phyloP scores from a whole-genome alignment of 1,284 basidiomycete species.

The Leccinum pseudoinsigne region DNA sequence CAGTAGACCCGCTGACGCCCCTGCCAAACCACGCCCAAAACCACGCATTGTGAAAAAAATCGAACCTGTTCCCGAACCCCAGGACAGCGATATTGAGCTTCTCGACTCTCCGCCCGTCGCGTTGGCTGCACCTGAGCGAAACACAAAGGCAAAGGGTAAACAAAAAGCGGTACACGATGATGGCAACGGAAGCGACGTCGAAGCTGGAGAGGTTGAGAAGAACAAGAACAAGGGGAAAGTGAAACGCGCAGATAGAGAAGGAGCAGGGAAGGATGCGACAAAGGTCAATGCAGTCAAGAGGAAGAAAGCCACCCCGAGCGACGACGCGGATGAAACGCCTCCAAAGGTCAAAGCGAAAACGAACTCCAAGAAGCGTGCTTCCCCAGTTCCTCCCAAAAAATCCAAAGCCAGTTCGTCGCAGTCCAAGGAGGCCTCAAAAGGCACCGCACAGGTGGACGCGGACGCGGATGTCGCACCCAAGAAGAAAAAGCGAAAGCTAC shows the following conservation, averaged over 20 bases:
- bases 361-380: conserved; percentile 22
- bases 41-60: conserved; percentile 17
- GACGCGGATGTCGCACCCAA: conserved; percentile 36
- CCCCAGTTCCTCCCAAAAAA: conserved; percentile 22
- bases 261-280: conserved; percentile 26
- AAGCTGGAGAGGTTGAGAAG: conserved; percentile 13
- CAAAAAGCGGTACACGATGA: conserved; percentile 18
- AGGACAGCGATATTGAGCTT: conserved; percentile 35
- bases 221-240: conserved; percentile 25
- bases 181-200: conserved; percentile 9
- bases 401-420: conserved; percentile 20
- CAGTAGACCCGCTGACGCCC: conserved; percentile 14
- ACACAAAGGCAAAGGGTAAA: conserved; percentile 31
- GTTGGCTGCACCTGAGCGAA: conserved; percentile 12
- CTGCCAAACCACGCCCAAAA: conserved; percentile 25
- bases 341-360: conserved; percentile 26
- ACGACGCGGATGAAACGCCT: conserved; percentile 15
- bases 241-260: conserved; percentile 35
- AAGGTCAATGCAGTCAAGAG: conserved; percentile 22
- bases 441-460: conserved; percentile 13
- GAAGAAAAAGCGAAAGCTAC: conserved; percentile 64
- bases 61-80: conserved; percentile 17
- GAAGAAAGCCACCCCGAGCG: conserved; percentile 26
- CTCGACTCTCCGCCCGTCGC: conserved; percentile 13
- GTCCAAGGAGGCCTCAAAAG: conserved; percentile 14